These are phyloP conservation scores for Nakazawaea holstii DNA, from an alignment of 805 yeast genomes.

Conservation along the genomic window DNA sequence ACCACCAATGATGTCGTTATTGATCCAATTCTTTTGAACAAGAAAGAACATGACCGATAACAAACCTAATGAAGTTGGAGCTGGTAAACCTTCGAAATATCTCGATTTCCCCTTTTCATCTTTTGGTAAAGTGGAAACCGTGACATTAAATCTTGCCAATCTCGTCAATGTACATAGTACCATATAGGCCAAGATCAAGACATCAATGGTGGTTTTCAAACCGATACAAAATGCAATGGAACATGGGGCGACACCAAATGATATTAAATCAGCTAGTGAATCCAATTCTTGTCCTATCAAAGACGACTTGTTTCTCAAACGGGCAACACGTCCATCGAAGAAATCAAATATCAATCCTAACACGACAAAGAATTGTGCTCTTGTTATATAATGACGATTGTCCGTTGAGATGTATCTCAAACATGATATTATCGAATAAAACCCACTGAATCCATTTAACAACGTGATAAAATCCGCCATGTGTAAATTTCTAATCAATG, in stretches of 20 bases:
- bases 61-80: conserved; percentile 78
- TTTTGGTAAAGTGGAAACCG: conserved; percentile 89
- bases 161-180: conserved; percentile 92
- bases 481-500: conserved; percentile 81
- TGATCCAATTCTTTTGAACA: conserved; percentile 41
- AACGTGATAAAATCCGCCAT: conserved; percentile 95
- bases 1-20: conserved; percentile 62
- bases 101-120: conserved; percentile 82
- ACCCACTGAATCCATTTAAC: conserved; percentile 91
- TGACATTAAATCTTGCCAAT: conserved; percentile 91
- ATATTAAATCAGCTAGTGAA: conserved; percentile 89
- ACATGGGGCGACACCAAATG: conserved; percentile 96
- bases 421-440: conserved; percentile 84
- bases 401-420: conserved; percentile 72
- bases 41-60: conserved; percentile 69
- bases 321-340: conserved; percentile 95
- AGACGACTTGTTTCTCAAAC: conserved; percentile 86
- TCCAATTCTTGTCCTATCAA: conserved; percentile 97
- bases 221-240: conserved; percentile 90
- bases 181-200: conserved; percentile 69
- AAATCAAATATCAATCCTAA: conserved; percentile 93
- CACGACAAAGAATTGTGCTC: conserved; percentile 85
- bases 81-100: conserved; percentile 95
- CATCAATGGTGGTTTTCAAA: conserved; percentile 78
- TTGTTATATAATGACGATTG: conserved; percentile 63